Evolutionary conservation across 2,329 filamentous ascomycete species (phyloP).

Genomic region (Ophiostoma sp.): DNA sequence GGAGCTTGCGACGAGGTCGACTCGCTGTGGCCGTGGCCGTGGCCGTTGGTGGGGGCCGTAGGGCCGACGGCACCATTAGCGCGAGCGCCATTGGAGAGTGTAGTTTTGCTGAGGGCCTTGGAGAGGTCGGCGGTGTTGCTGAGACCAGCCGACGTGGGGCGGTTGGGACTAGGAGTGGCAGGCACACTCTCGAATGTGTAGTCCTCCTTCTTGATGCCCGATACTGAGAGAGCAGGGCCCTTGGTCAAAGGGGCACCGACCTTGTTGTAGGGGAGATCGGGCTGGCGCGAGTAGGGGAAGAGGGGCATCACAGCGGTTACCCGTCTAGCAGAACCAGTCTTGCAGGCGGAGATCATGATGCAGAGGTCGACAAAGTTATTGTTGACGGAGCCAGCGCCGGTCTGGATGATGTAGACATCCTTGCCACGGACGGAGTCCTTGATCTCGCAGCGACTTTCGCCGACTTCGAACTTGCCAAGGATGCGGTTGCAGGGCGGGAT

Average conservation of each 20-base stretch:
- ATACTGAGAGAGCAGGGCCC: conserved; percentile 42
- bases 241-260: conserved; percentile 79
- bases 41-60: conserved; percentile 29
- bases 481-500: conserved; percentile 79
- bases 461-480: conserved; percentile 87
- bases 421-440: conserved; percentile 94
- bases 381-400: conserved; percentile 86
- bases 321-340: conserved; percentile 71
- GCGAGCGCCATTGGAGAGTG: conserved; percentile 46
- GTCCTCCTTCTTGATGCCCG: conserved; percentile 43
- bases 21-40: conserved; percentile 36
- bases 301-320: conserved; percentile 92
- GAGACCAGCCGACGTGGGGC: conserved; percentile 60
- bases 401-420: conserved; percentile 98
- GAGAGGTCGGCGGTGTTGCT: conserved; percentile 66
- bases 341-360: conserved; percentile 98
- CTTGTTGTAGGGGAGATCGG: conserved; percentile 96
- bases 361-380: conserved; percentile 94
- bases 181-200: conserved; percentile 92
- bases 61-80: conserved; percentile 31
- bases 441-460: conserved; percentile 92
- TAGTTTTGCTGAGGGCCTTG: conserved; percentile 64
- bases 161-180: conserved; percentile 70
- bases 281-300: conserved; percentile 95
- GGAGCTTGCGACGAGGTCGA: conserved; percentile 40